Evolutionary conservation across 306 rosid genomes (phyloP), one percentile per base, ranked within the genome.

Genomic region (Pyrus communis): DNA sequence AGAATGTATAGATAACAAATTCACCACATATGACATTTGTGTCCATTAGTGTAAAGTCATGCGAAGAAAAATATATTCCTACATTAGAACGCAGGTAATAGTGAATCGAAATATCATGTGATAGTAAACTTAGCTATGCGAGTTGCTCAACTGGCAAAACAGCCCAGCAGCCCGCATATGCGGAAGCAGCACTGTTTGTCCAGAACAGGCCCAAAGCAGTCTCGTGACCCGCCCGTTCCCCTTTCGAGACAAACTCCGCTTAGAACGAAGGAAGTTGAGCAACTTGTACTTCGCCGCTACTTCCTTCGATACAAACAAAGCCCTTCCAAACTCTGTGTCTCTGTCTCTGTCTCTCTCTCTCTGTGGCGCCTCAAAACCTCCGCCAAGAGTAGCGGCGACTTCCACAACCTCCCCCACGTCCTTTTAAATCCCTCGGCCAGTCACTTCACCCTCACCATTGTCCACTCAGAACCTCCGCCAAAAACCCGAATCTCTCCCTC

Each of bases 261-360:
- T 66, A 21, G 27, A 66, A 18, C 3, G n/a, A 28, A 19, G 25
- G 55, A 15, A 8, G 68, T 30, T 35, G 15, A 22, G 3, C 71
- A 5, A 67, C 71, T 13, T 61, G 1, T 6, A 61, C 15, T 58
- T 4, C 9, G 17, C 13, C 25, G 60, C 59, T 69, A 46, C 59
- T 6, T 42, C 45, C 40, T 82, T 88, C 96, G 96, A 86, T 90
- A 88, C 79, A 72, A 85, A 86, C 96, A 80, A 92, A 77, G 96
- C 61, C 62, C 77, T 18, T 14, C 67, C 7, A 19, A 51, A 31
- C 19, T 58, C 74, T 49, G 0, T 49, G 0, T 2, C 54, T 7
- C 5, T 33, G 40, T 51, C 5, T 51, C 1, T 2, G 7, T 18
- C 2, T 33, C 27, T 33, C 38, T 49, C 4, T 49, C 9, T 18